Percentiles rank a stretch among this genome's conserved stretches.
These are phyloP conservation scores for Brasilioporus rufonigricans DNA, from an alignment of 768 basidiomycete genomes.

Conservation along the genomic window DNA sequence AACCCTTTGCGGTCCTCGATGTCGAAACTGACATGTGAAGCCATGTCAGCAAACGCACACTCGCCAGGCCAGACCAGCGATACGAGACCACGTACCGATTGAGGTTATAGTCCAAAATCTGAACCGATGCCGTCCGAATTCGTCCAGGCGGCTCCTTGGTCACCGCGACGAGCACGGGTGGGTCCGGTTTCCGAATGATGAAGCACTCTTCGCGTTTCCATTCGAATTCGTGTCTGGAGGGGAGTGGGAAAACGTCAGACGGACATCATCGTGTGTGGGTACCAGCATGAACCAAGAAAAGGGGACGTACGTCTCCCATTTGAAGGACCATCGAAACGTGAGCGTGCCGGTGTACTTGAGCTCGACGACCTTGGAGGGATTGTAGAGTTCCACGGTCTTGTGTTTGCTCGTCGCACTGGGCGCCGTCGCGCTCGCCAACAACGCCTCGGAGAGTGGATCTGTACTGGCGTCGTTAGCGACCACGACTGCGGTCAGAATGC, in stretches of 20 bases:
- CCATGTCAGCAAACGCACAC: background rate
- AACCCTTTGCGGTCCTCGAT: conserved; percentile 83
- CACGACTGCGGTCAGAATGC: background rate
- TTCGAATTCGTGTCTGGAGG: conserved; percentile 70
- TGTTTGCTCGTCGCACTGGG: conserved; percentile 64
- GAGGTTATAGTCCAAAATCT: conserved; percentile 84
- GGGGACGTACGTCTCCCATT: conserved; percentile 74
- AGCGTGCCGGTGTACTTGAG: conserved; percentile 73
- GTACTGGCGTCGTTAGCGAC: background rate
- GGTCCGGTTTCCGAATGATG: conserved; percentile 82
- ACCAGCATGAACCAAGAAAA: background rate
- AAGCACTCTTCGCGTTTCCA: conserved; percentile 86
- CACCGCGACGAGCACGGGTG: conserved; percentile 79
- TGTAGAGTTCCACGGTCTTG: conserved; percentile 73
- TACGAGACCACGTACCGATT: conserved; percentile 48
- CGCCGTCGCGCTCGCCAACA: conserved; percentile 67
- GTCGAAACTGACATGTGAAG: conserved; percentile 60
- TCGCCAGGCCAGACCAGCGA: background rate
- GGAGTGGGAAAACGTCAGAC: background rate
- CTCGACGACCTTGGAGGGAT: conserved; percentile 68
- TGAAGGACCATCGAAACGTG: conserved; percentile 74
- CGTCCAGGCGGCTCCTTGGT: conserved; percentile 73
- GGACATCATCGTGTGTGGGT: background rate
- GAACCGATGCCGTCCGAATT: conserved; percentile 62
- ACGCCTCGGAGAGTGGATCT: conserved; percentile 73